Percentiles rank a stretch among this genome's conserved stretches.
These are phyloP conservation scores for Penicillium psychrosexuale DNA, from an alignment of 2,329 filamentous ascomycete genomes.

Conservation along the genomic window DNA sequence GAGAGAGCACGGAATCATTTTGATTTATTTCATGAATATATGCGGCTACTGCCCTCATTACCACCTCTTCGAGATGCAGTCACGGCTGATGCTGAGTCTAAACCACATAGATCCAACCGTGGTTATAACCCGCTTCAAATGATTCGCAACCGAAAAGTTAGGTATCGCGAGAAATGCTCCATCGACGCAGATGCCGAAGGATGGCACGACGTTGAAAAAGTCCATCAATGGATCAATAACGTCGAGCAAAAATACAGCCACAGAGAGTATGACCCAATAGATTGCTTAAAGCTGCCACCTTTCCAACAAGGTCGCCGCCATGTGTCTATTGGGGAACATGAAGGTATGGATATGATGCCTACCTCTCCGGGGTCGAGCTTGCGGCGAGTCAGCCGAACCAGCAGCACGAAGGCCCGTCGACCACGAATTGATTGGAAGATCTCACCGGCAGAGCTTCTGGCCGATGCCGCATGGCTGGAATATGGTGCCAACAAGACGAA, in stretches of 20 bases:
- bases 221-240: constrained; percentile 73
- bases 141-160: constrained; percentile 82
- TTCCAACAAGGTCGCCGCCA: constrained; percentile 31
- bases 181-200: constrained; percentile 73
- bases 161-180: constrained; percentile 70
- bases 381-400: constrained; percentile 42
- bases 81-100: constrained; percentile 14
- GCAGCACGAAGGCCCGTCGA: constrained; percentile 60
- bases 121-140: constrained; percentile 89
- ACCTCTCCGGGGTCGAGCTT: constrained; percentile 42
- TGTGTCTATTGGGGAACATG: constrained; percentile 15
- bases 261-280: constrained; percentile 46
- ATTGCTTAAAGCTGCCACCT: constrained; percentile 45
- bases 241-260: constrained; percentile 53
- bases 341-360: constrained; percentile 26
- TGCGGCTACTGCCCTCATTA: constrained; percentile 72
- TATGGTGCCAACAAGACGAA: constrained; percentile 73
- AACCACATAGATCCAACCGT: constrained; percentile 51
- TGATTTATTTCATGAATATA: constrained; percentile 80
- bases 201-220: constrained; percentile 69
- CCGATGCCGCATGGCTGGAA: constrained; percentile 88
- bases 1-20: constrained; percentile 82
- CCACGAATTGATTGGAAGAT: constrained; percentile 82
- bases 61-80: constrained; percentile 59
- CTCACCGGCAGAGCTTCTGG: constrained; percentile 78